phyloP scores from a whole-genome alignment of 257 asterid genomes.

The Solanum boliviense region DNA sequence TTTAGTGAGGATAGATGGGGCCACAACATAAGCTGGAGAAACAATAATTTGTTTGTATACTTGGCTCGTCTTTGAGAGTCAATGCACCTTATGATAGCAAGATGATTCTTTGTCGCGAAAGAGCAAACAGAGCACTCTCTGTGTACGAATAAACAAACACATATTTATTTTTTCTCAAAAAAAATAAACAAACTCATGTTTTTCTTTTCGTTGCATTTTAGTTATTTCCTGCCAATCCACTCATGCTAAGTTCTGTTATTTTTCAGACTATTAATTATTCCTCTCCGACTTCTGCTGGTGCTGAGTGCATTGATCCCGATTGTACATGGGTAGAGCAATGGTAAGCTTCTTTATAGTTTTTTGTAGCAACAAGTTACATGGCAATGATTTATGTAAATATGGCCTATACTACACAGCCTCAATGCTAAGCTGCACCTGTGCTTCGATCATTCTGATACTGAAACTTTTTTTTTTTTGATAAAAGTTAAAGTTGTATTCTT shows the following conservation, averaged over 20 bases:
- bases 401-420: too few species aligned
- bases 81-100: not conserved
- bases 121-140: not conserved
- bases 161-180: not conserved
- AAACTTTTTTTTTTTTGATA: too few species aligned
- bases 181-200: not conserved
- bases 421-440: not conserved
- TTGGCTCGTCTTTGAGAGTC: not conserved
- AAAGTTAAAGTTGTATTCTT: too few species aligned
- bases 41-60: not conserved
- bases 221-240: not conserved
- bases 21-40: not conserved
- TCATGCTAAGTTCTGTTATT: not conserved
- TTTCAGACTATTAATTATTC: slow-evolving; percentile 78
- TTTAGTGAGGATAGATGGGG: not conserved
- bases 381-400: not conserved
- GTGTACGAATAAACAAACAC: not conserved
- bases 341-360: slow-evolving; percentile 21
- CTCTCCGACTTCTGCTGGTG: slow-evolving; percentile 88
- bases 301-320: slow-evolving; percentile 82
- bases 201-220: not conserved
- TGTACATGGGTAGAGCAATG: slow-evolving; percentile 98
- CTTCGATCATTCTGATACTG: not conserved
- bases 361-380: not conserved
- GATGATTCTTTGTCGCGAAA: not conserved